These are phyloP conservation scores for Kwoniella europaea DNA, from an alignment of 768 basidiomycete genomes.

Conservation along the genomic window DNA sequence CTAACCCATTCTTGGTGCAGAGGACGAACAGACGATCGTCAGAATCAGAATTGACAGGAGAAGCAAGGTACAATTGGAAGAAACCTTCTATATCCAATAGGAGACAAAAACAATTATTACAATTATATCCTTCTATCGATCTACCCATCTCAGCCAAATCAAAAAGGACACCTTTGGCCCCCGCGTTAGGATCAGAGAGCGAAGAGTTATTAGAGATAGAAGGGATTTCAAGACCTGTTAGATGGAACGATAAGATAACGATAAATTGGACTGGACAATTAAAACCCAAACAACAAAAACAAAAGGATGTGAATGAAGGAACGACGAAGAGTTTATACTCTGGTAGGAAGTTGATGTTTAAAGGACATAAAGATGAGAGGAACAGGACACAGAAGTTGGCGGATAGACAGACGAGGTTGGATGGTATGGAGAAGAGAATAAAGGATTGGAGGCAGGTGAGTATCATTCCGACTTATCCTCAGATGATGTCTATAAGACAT, in stretches of 20 bases:
- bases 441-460: constrained; percentile 52
- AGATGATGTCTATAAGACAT: no score
- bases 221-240: constrained; percentile 5
- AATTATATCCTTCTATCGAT: constrained; percentile 25
- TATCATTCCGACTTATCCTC: neutral
- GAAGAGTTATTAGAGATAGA: neutral
- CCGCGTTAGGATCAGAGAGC: neutral
- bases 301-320: constrained; percentile 3
- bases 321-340: constrained; percentile 39
- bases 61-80: constrained; percentile 25
- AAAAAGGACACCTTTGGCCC: neutral
- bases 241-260: constrained; percentile 23
- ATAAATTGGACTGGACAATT: constrained; percentile 38
- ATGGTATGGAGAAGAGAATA: constrained; percentile 53
- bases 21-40: constrained; percentile 17
- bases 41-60: constrained; percentile 21
- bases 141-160: constrained; percentile 26
- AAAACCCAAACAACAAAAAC: constrained; percentile 2
- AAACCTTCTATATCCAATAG: constrained; percentile 39
- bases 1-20: constrained; percentile 40
- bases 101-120: constrained; percentile 41
- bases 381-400: constrained; percentile 34
- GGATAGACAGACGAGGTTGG: constrained; percentile 46
- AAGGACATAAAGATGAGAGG: constrained; percentile 53
- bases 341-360: constrained; percentile 45